Evolutionary conservation across 2,329 filamentous ascomycete genomes (phyloP), one percentile per base, ranked within the genome.

Genomic region (Alternaria sp.): DNA sequence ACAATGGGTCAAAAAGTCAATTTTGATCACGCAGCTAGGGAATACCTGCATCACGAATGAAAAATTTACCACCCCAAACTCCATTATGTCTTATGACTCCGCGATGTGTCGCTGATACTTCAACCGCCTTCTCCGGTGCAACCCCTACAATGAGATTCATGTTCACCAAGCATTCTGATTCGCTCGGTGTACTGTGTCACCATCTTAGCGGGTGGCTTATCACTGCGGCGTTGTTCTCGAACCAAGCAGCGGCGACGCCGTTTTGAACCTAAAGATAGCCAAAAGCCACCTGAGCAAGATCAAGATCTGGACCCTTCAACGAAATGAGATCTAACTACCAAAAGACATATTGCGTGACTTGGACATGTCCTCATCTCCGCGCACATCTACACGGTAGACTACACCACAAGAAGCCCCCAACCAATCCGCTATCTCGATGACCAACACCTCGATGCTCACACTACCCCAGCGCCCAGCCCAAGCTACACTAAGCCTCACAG

Each of bases 1-100:
- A 50, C 55, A 40, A 46, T 23, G 45, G 47, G 43, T 50, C 40
- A 62, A 62, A 62, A 61, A 62, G 49, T 50, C 49, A 44, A 40
- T 54, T 44, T 54, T 57, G 59, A 59, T 62, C 43, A 54, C 43
- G 45, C 54, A 59, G 47, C 30, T 21, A 17, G 43, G 11, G 40
- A 28, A 50, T 30, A 54, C 47, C 21, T 54, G 51, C 28, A 59
- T 19, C 28, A 62, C 51, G 40, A 45, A 59, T 59, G 40, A 59
- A 57, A 61, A 23, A 25, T 23, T 6, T 15, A 43, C 32, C 17
- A 44, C 23, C 40, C 30, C 21, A 28, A 43, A 36, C 26, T 49
- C 9, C 21, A 45, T 9, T 19, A 45, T 12, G 54, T 13, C 21
- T 51, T 23, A 17, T 51, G 17, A 21, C 17, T 32, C 19, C 28